phyloP scores from a whole-genome alignment of 306 rosid genomes.

The Gastrolobium bilobum region DNA sequence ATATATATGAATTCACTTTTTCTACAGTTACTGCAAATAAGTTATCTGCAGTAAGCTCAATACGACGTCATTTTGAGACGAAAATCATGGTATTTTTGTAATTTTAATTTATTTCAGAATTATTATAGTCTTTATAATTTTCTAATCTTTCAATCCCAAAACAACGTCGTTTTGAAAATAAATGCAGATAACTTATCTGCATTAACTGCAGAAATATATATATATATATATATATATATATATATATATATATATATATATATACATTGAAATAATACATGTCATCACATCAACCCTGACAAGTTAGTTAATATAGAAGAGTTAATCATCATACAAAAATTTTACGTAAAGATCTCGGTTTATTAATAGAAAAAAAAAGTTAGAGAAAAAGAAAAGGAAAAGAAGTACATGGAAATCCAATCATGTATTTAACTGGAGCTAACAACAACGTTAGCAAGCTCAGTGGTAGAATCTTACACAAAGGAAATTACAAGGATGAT shows the following conservation, averaged over 20 bases:
- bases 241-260: neutral
- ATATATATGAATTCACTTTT: too few relatives aligned
- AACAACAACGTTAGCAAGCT: constrained; percentile 27
- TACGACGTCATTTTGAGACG: too few relatives aligned
- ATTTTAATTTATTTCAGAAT: too few relatives aligned
- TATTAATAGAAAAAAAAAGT: neutral
- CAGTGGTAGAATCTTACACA: constrained; percentile 2
- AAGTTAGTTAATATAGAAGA: constrained; percentile 7
- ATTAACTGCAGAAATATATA: too few relatives aligned
- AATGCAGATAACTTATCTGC: too few relatives aligned
- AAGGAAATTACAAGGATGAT: constrained; percentile 68
- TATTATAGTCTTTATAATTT: too few relatives aligned
- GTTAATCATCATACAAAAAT: constrained; percentile 26
- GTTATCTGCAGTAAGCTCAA: too few relatives aligned
- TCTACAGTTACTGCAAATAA: too few relatives aligned
- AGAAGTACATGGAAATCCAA: neutral
- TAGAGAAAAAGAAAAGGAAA: neutral
- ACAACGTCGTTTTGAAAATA: too few relatives aligned
- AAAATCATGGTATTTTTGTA: too few relatives aligned
- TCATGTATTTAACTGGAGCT: constrained; percentile 26
- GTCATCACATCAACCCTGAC: neutral
- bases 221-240: too few relatives aligned
- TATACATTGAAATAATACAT: neutral
- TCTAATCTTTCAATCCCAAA: too few relatives aligned
- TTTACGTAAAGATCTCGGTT: neutral